Percentiles rank a stretch among this genome's conserved stretches.
These are phyloP conservation scores for Obba rivulosa DNA, from an alignment of 768 basidiomycete species.

Conservation along the genomic window DNA sequence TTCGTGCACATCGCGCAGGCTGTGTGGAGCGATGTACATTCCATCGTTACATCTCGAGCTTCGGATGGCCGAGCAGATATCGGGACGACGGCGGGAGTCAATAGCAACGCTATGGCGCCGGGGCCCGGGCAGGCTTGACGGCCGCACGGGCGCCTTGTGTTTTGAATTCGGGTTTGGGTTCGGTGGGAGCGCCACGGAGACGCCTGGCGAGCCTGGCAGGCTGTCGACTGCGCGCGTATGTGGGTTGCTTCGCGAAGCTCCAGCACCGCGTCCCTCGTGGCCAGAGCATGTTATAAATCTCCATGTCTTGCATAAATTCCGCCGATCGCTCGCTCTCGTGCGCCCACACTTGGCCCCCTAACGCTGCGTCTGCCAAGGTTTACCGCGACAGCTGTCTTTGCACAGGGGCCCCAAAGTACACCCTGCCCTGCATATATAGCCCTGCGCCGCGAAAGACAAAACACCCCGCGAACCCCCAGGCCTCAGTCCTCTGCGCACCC, in stretches of 20 bases:
- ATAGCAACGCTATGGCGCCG: too few species aligned
- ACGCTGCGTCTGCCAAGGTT: too few species aligned
- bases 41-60: too few species aligned
- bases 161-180: too few species aligned
- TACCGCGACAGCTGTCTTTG: too few species aligned
- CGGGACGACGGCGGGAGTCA: too few species aligned
- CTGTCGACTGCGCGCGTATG: not conserved
- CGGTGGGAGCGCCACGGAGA: too few species aligned
- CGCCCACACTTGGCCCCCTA: not conserved
- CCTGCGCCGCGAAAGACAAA: not conserved
- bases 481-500: not conserved
- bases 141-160: too few species aligned
- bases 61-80: too few species aligned
- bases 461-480: not conserved
- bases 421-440: not conserved
- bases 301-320: conserved; percentile 1
- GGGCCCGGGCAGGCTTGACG: too few species aligned
- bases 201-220: not conserved
- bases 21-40: too few species aligned
- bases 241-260: not conserved
- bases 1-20: too few species aligned
- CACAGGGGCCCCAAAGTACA: not conserved
- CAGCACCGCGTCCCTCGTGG: not conserved
- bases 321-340: not conserved
- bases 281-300: not conserved